Evolutionary conservation across 768 basidiomycete species (phyloP).

Genomic region (Hypsizygus marmoreus): DNA sequence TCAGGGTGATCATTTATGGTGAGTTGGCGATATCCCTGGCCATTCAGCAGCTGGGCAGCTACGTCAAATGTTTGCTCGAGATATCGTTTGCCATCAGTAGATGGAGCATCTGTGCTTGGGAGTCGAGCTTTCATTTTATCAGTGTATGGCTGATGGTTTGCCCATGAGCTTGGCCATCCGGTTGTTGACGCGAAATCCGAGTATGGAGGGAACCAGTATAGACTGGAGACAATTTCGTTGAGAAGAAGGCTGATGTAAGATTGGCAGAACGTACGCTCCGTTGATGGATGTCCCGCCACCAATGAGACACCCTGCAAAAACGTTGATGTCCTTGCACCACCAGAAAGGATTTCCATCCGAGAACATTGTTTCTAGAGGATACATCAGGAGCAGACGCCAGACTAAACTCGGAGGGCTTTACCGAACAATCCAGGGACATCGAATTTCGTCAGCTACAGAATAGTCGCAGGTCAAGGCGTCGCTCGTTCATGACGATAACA

Average conservation of each 20-base stretch:
- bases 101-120: constrained; percentile 59
- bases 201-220: constrained; percentile 58
- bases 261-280: constrained; percentile 49
- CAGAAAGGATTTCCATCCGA: constrained; percentile 55
- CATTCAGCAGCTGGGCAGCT: constrained; percentile 41
- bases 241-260: neutral
- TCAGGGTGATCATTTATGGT: constrained; percentile 60
- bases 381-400: neutral
- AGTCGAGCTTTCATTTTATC: constrained; percentile 49
- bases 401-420: constrained; percentile 1
- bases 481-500: constrained; percentile 4
- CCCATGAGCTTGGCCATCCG: constrained; percentile 63
- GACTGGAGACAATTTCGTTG: constrained; percentile 29
- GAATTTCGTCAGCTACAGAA: constrained; percentile 61
- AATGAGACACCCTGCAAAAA: constrained; percentile 64
- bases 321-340: constrained; percentile 68
- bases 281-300: constrained; percentile 68
- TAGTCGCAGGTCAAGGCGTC: no score
- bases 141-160: constrained; percentile 52
- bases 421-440: constrained; percentile 64
- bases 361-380: constrained; percentile 62
- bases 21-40: constrained; percentile 52
- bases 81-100: constrained; percentile 61
- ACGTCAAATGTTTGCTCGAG: constrained; percentile 52
- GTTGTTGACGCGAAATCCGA: constrained; percentile 49